A percentile compares a stretch with the other conserved stretches of the same genome.
These are phyloP conservation scores for Graphilbum ipis-grandicollis DNA, from an alignment of 2,329 filamentous ascomycete genomes.

Conservation along the genomic window DNA sequence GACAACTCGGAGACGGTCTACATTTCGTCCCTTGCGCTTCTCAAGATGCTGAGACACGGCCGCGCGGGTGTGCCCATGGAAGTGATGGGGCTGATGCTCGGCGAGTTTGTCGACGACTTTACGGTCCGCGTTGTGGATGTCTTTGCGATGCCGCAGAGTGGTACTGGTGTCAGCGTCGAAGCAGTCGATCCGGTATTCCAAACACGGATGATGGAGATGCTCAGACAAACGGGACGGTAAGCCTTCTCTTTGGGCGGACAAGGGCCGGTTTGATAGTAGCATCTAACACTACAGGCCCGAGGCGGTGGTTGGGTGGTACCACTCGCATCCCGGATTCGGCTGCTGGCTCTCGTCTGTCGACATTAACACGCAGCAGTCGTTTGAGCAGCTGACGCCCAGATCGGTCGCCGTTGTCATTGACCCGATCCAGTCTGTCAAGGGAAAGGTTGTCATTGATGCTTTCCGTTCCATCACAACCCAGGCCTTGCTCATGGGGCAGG, in stretches of 20 bases:
- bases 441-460: slow-evolving; percentile 97
- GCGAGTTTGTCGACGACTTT: slow-evolving; percentile 98
- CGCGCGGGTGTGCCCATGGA: slow-evolving; percentile 98
- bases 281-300: slow-evolving; percentile 83
- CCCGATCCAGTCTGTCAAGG: slow-evolving; percentile 97
- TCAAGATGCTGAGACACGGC: slow-evolving; percentile 98
- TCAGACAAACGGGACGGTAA: slow-evolving; percentile 88
- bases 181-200: slow-evolving; percentile 97
- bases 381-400: slow-evolving; percentile 92
- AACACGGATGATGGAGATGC: slow-evolving; percentile 99
- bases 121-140: slow-evolving; percentile 97
- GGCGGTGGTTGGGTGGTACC: slow-evolving; percentile 97
- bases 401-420: slow-evolving; percentile 97
- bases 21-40: slow-evolving; percentile 88
- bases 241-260: background rate
- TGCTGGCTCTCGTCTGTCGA: slow-evolving; percentile 98
- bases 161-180: slow-evolving; percentile 94
- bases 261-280: too few species aligned
- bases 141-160: slow-evolving; percentile 97
- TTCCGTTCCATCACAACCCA: slow-evolving; percentile 98
- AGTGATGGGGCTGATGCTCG: slow-evolving; percentile 98
- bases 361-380: slow-evolving; percentile 99
- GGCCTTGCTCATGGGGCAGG: slow-evolving; percentile 92
- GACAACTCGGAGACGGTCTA: slow-evolving; percentile 99
- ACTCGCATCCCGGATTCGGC: slow-evolving; percentile 96